These are phyloP conservation scores for Chaetomiaceae sp. DNA, from an alignment of 2,329 filamentous ascomycete species.

Conservation along the genomic window DNA sequence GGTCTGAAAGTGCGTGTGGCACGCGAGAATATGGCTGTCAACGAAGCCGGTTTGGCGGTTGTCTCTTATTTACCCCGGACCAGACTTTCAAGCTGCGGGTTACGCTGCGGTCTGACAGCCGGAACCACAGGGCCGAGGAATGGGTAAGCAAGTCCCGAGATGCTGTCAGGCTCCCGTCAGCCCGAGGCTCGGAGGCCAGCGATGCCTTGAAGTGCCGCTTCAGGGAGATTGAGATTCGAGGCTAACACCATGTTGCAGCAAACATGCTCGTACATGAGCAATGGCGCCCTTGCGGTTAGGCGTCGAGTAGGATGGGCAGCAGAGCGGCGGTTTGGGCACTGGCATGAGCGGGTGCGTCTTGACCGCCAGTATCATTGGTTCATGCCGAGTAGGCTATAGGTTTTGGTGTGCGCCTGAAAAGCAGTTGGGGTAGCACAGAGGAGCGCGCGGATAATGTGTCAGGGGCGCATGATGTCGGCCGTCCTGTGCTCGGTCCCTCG, in stretches of 20 bases:
- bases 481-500: neutral
- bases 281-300: slow-evolving; percentile 11
- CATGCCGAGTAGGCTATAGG: slow-evolving; percentile 18
- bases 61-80: slow-evolving; percentile 1
- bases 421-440: slow-evolving; percentile 23
- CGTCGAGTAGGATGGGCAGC: slow-evolving; percentile 11
- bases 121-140: neutral
- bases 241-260: slow-evolving; percentile 13
- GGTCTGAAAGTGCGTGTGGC: slow-evolving; percentile 7
- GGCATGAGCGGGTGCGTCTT: slow-evolving; percentile 18
- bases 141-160: slow-evolving; percentile 4
- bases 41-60: neutral
- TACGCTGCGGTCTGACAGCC: slow-evolving; percentile 1
- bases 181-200: neutral
- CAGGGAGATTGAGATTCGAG: neutral
- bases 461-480: slow-evolving; percentile 16
- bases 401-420: slow-evolving; percentile 22
- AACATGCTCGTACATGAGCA: slow-evolving; percentile 2
- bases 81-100: slow-evolving; percentile 1
- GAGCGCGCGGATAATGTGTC: slow-evolving; percentile 24
- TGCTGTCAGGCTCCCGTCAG: slow-evolving; percentile 13
- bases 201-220: slow-evolving; percentile 10
- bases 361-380: slow-evolving; percentile 19
- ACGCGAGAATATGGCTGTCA: slow-evolving; percentile 7
- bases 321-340: slow-evolving; percentile 2